Evolutionary conservation across 192 early-diverging fungal genomes (phyloP).

Genomic region (Linnemannia zychae): DNA sequence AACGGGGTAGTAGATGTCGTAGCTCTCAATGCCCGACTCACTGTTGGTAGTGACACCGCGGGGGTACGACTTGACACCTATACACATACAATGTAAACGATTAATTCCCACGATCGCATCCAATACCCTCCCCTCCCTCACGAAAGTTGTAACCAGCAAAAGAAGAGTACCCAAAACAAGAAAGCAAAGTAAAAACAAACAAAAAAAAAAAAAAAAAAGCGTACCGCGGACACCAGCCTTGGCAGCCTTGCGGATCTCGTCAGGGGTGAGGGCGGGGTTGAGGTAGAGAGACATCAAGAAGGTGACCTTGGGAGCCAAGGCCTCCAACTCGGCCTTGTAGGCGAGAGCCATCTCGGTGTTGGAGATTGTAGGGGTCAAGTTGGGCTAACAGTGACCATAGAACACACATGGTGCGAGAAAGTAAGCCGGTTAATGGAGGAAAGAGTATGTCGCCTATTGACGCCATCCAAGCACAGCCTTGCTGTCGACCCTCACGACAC

Average conservation of each 20-base stretch:
- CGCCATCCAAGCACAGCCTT: not conserved
- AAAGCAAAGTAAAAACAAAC: not conserved
- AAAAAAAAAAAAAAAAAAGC: conserved; percentile 2
- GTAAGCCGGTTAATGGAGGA: not conserved
- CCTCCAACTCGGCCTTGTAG: conserved; percentile 85
- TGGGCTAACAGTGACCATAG: conserved; percentile 73
- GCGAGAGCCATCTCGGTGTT: conserved; percentile 88
- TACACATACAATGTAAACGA: not conserved
- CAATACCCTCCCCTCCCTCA: not conserved
- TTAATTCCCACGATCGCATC: conserved; percentile 1
- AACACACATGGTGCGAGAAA: not conserved
- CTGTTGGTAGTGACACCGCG: conserved; percentile 98
- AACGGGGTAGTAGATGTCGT: conserved; percentile 91
- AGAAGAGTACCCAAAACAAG: not conserved
- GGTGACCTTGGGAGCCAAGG: conserved; percentile 86
- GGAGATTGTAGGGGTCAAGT: conserved; percentile 91
- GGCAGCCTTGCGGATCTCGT: conserved; percentile 89
- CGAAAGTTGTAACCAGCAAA: not conserved
- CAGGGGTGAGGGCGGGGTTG: conserved; percentile 86
- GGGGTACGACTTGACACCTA: conserved; percentile 93
- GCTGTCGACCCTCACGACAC: not conserved
- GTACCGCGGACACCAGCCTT: conserved; percentile 84
- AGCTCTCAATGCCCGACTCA: conserved; percentile 93
- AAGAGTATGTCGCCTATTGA: not conserved
- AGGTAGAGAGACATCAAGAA: conserved; percentile 97